Evolutionary conservation across 2,329 filamentous ascomycete species (phyloP).

Genomic region (Balansia obtecta): DNA sequence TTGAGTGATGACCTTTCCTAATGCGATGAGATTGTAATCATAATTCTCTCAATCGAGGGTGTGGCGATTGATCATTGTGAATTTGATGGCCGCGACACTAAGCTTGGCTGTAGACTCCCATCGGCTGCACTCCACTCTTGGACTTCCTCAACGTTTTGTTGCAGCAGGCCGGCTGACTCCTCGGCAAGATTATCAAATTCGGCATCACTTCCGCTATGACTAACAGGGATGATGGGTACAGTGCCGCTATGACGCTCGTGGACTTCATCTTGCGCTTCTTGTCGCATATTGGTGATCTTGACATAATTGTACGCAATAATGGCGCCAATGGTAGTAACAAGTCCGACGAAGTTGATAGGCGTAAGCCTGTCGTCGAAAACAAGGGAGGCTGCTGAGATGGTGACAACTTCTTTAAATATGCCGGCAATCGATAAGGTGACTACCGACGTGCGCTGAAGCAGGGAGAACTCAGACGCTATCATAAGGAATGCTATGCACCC

Average conservation of each 20-base stretch:
- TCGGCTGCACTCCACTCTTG: slow-evolving; percentile 27
- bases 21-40: not conserved
- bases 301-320: slow-evolving; percentile 90
- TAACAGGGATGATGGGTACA: slow-evolving; percentile 21
- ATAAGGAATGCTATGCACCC: slow-evolving; percentile 88
- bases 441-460: slow-evolving; percentile 88
- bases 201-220: slow-evolving; percentile 25
- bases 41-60: not conserved
- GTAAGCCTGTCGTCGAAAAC: slow-evolving; percentile 86
- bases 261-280: slow-evolving; percentile 50
- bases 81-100: not conserved
- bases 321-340: slow-evolving; percentile 77
- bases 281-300: slow-evolving; percentile 81
- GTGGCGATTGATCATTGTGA: not conserved
- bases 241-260: slow-evolving; percentile 27
- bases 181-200: slow-evolving; percentile 31
- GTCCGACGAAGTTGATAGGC: slow-evolving; percentile 71
- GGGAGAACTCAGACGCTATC: slow-evolving; percentile 91
- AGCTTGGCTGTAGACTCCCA: slow-evolving; percentile 22
- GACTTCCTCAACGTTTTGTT: slow-evolving; percentile 22
- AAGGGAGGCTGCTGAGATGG: slow-evolving; percentile 75
- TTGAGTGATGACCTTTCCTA: not conserved
- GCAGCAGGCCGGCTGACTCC: slow-evolving; percentile 33
- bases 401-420: slow-evolving; percentile 98
- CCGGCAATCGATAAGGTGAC: slow-evolving; percentile 94